These are phyloP conservation scores for Gnetum montanum DNA, from an alignment of 75 land plant genomes.

Conservation along the genomic window DNA sequence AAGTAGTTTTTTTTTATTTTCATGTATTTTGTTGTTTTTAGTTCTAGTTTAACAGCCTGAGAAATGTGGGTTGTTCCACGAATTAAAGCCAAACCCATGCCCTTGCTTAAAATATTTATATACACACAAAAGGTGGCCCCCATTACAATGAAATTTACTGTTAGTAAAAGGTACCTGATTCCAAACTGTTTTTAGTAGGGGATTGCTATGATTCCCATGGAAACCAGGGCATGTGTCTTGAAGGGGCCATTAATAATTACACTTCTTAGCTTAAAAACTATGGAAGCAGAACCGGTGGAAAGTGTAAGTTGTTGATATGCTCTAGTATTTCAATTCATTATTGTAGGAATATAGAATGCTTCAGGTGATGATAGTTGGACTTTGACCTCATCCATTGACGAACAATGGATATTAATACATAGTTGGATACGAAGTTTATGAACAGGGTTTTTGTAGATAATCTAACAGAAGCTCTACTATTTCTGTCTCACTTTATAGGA, in stretches of 20 bases:
- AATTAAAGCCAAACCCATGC: background rate
- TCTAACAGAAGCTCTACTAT: conserved; percentile 53
- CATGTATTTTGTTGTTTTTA: background rate
- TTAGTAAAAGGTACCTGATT: background rate
- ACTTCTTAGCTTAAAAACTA: conserved; percentile 26
- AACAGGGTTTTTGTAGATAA: conserved; percentile 9
- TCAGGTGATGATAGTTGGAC: background rate
- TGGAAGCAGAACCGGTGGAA: background rate
- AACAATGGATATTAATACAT: background rate
- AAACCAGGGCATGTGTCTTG: conserved; percentile 25
- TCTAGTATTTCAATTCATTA: background rate
- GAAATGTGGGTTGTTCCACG: background rate
- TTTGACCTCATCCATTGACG: background rate
- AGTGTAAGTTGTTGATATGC: conserved; percentile 10
- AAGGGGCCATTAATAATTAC: conserved; percentile 48
- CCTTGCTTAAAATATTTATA: background rate
- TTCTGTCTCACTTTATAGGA: too few species aligned
- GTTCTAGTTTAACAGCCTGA: background rate
- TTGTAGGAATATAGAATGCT: background rate
- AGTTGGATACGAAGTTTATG: background rate
- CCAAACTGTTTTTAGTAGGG: too few species aligned
- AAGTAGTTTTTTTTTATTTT: background rate
- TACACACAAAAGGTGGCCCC: background rate
- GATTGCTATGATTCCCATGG: conserved; percentile 33
- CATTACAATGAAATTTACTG: background rate